Base-by-base conservation (phyloP, 208 protist genomes). In the Crithidia brevicula region DNA sequence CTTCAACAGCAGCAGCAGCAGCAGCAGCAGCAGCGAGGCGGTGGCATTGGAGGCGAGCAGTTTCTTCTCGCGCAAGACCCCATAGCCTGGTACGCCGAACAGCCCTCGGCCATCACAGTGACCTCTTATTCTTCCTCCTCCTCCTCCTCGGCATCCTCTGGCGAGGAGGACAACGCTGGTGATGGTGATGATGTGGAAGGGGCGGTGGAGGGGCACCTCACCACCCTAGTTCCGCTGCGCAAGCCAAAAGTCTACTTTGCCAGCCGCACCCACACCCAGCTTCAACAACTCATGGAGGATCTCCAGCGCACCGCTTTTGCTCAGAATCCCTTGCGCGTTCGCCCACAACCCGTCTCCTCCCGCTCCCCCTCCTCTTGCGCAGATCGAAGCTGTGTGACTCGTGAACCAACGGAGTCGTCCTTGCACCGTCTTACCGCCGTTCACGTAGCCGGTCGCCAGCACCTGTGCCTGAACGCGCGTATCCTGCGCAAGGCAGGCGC, bases 201-300 rank as follows among this genome's bases (percentile, higher is more conserved):
- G 0, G 25, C 23, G 8, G 8, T 71, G 7, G 74, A 66, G 22
- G 25, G 23, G 1, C 4, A 53, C 1, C 67, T 88, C 34, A 43
- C 79, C 33, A 61, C 64, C 10, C 27, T 76, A 3, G 34, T 89
- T 16, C 65, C 74, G 2, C 71, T 92, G 42, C 85, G 85, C 31
- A 79, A 82, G 43, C 92, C 89, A 27, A 97, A 98, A 67, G 70
- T 98, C 4, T 97, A 97, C 77, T 93, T 98, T 60, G 94, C 94
- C 54, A 98, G 92, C 54, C 84, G 98, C 28, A 98, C 97, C 16
- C 98, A 99, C 83, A 97, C 97, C 15, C 97, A 99, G 67, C 71
- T 99, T 22, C 81, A 83, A 20, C 97, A 99, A 64, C 88, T 99
- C 31, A 85, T 96, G 25, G 79, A 88, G 8, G 97, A 98, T 58